A percentile compares a stretch with the other conserved stretches of the same genome.
Conservation (phyloP, 1,284 basidiomycete genomes). For the Ceratobasidium sp. region DNA sequence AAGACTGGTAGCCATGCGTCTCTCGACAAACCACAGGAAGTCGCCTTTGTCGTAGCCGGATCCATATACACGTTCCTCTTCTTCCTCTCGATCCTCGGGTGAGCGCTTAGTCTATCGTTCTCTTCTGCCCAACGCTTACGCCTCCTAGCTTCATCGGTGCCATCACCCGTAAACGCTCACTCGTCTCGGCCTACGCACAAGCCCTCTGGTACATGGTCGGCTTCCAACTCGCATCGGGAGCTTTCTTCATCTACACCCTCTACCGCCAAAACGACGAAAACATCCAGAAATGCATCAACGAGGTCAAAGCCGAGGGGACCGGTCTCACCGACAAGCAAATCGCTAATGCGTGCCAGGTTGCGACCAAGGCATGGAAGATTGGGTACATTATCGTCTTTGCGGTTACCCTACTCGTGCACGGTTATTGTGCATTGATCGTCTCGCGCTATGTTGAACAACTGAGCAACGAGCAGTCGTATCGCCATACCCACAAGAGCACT, state of each 20-base stretch:
- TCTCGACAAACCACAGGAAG: conserved; percentile 28
- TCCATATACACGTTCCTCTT: conserved; percentile 20
- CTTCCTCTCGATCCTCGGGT: conserved; percentile 24
- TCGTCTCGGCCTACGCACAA: conserved; percentile 65
- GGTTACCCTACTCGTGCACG: conserved; percentile 49
- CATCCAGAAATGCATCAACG: conserved; percentile 28
- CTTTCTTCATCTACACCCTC: conserved; percentile 66
- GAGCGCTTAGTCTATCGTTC: conserved; percentile 35
- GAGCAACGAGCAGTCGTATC: conserved; percentile 60
- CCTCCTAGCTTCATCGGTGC: conserved; percentile 67
- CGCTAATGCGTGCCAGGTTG: conserved; percentile 62
- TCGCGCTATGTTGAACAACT: conserved; percentile 74
- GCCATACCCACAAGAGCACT: conserved; percentile 34
- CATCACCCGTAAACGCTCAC: conserved; percentile 69
- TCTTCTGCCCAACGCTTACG: not conserved
- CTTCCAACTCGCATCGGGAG: conserved; percentile 66
- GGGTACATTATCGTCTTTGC: conserved; percentile 61
- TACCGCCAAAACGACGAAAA: conserved; percentile 62
- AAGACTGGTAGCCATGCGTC: conserved; percentile 10
- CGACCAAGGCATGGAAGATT: conserved; percentile 58
- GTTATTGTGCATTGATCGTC: conserved; percentile 65
- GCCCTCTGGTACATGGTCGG: conserved; percentile 68
- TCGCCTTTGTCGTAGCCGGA: conserved; percentile 36
- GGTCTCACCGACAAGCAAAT: conserved; percentile 55
- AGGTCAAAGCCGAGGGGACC: not conserved